Percentiles rank a stretch among this genome's conserved stretches.
Conservation (phyloP, 768 basidiomycete genomes). For the Boletus insuetus region DNA sequence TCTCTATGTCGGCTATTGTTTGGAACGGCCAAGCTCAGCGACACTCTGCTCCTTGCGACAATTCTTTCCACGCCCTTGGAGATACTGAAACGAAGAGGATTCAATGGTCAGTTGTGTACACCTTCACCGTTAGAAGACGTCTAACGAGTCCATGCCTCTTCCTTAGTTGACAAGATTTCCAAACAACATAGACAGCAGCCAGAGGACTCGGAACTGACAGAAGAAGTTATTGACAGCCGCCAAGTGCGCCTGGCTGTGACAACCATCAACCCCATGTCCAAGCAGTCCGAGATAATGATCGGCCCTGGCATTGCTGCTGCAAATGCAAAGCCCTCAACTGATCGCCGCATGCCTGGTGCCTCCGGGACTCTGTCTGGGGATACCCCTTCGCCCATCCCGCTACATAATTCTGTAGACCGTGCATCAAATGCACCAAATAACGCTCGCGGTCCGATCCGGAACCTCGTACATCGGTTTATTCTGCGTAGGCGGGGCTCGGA, state of each 20-base stretch:
- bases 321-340: slow-evolving; percentile 27
- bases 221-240: slow-evolving; percentile 60
- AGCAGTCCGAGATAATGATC: not conserved
- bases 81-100: not conserved
- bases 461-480: not conserved
- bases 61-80: slow-evolving; percentile 82
- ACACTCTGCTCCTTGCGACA: slow-evolving; percentile 46
- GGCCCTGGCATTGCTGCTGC: slow-evolving; percentile 40
- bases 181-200: not conserved
- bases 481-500: not conserved
- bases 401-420: not conserved
- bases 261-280: not conserved
- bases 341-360: too few species aligned
- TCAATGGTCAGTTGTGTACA: not conserved
- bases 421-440: not conserved
- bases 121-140: not conserved
- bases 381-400: too few species aligned
- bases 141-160: slow-evolving; percentile 27
- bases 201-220: slow-evolving; percentile 3
- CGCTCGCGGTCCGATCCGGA: not conserved
- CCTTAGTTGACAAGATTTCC: slow-evolving; percentile 45
- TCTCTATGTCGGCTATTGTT: slow-evolving; percentile 78
- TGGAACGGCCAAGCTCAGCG: slow-evolving; percentile 71
- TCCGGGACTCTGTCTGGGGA: not conserved
- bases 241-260: not conserved